A percentile compares a stretch with the other conserved stretches of the same genome.
Evolutionary conservation across 73 alveolate species (phyloP).

Genomic region (Paramecium pentaurelia): DNA sequence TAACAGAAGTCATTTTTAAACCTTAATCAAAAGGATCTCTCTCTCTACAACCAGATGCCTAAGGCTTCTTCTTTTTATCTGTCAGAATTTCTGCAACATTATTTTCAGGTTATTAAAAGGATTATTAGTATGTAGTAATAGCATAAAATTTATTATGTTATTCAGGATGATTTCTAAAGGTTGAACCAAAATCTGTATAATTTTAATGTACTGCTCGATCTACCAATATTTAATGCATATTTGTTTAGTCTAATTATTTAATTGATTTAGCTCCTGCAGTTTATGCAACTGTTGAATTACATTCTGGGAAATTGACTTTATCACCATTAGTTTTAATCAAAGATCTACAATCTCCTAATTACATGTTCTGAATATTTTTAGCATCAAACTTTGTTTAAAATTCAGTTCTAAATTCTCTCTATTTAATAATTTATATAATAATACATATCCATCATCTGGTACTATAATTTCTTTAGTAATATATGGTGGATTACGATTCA

Average conservation of each 20-base stretch:
- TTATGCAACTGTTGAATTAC: constrained; percentile 51
- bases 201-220: constrained; percentile 34
- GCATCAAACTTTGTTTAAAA: constrained; percentile 16
- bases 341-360: constrained; percentile 35
- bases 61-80: neutral
- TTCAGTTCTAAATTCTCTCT: constrained; percentile 46
- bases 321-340: constrained; percentile 12
- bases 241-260: constrained; percentile 13
- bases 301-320: constrained; percentile 16
- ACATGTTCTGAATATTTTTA: neutral
- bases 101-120: constrained; percentile 17
- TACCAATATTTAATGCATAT: constrained; percentile 17
- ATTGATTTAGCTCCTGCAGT: constrained; percentile 15
- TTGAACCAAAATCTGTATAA: constrained; percentile 31
- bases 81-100: neutral
- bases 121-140: constrained; percentile 22
- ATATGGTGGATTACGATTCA: constrained; percentile 16
- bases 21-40: constrained; percentile 36
- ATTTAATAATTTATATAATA: neutral
- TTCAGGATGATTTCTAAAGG: constrained; percentile 26
- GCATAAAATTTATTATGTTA: constrained; percentile 45
- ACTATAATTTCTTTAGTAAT: constrained; percentile 36
- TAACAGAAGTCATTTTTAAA: constrained; percentile 7
- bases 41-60: constrained; percentile 32
- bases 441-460: constrained; percentile 47